Conservation (phyloP, 352 stramenopile genomes). For the Phytophthora sp. region DNA sequence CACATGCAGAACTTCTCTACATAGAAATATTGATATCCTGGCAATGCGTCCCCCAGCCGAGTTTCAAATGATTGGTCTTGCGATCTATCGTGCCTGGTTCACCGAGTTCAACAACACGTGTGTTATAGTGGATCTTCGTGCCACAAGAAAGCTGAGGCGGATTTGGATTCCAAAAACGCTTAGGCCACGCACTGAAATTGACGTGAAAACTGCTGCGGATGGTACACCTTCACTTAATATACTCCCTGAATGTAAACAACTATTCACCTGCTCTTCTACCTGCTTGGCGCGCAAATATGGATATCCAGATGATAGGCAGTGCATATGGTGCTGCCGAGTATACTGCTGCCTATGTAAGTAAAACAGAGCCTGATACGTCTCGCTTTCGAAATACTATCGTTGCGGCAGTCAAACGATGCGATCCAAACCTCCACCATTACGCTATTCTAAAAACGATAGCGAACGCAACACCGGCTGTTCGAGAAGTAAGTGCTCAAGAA, state of each 20-base stretch:
- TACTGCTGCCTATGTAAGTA: conserved; percentile 37
- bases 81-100: conserved; percentile 14
- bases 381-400: conserved; percentile 14
- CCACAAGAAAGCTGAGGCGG: not conserved
- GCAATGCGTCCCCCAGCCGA: not conserved
- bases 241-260: conserved; percentile 10
- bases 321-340: conserved; percentile 37
- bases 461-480: not conserved
- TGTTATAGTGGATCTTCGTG: conserved; percentile 17
- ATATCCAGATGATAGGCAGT: conserved; percentile 32
- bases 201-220: not conserved
- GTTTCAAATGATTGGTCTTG: conserved; percentile 1
- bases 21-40: conserved; percentile 10
- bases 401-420: conserved; percentile 10
- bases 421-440: not conserved
- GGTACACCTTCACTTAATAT: conserved; percentile 1
- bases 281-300: conserved; percentile 37
- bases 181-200: not conserved
- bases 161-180: conserved; percentile 18
- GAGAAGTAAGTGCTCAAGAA: conserved; percentile 5
- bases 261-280: not conserved
- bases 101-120: conserved; percentile 20
- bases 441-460: conserved; percentile 4
- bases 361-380: conserved; percentile 17
- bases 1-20: not conserved